phyloP scores from a whole-genome alignment of 352 stramenopile genomes.

The Globisporangium okanoganense region DNA sequence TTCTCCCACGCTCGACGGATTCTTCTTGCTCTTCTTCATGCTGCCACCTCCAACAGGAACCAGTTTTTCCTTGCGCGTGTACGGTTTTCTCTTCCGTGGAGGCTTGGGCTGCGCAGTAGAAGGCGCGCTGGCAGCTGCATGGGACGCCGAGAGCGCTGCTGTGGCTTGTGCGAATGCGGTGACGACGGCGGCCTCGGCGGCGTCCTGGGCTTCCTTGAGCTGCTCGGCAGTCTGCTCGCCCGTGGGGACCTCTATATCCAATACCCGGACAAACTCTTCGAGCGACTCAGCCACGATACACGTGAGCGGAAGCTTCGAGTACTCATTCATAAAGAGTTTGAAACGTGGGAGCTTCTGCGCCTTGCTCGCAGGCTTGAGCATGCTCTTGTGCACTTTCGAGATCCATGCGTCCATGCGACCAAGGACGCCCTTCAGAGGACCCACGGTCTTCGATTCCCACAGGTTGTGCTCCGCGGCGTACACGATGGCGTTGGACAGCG shows the following conservation, averaged over 20 bases:
- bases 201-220: slow-evolving; percentile 24
- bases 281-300: slow-evolving; percentile 36
- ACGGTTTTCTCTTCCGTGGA: slow-evolving; percentile 64
- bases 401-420: slow-evolving; percentile 77
- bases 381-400: slow-evolving; percentile 70
- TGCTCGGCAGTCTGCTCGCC: slow-evolving; percentile 17
- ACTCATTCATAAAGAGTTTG: slow-evolving; percentile 82
- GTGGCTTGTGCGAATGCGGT: slow-evolving; percentile 31
- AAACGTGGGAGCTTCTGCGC: slow-evolving; percentile 55
- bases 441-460: slow-evolving; percentile 65
- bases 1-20: slow-evolving; percentile 6
- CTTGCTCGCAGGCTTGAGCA: slow-evolving; percentile 58
- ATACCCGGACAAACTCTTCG: slow-evolving; percentile 28
- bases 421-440: slow-evolving; percentile 66
- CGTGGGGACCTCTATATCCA: slow-evolving; percentile 19
- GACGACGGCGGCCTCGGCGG: slow-evolving; percentile 24
- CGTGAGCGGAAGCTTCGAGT: slow-evolving; percentile 84
- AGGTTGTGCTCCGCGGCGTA: slow-evolving; percentile 60
- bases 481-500: slow-evolving; percentile 50
- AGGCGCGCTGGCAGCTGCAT: neutral
- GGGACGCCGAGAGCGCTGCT: slow-evolving; percentile 13
- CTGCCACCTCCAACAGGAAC: slow-evolving; percentile 18
- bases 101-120: slow-evolving; percentile 21
- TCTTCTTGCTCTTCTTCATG: slow-evolving; percentile 52
- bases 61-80: slow-evolving; percentile 59